These are phyloP conservation scores for Scutellaria galericulata DNA, from an alignment of 257 asterid species.

Conservation along the genomic window DNA sequence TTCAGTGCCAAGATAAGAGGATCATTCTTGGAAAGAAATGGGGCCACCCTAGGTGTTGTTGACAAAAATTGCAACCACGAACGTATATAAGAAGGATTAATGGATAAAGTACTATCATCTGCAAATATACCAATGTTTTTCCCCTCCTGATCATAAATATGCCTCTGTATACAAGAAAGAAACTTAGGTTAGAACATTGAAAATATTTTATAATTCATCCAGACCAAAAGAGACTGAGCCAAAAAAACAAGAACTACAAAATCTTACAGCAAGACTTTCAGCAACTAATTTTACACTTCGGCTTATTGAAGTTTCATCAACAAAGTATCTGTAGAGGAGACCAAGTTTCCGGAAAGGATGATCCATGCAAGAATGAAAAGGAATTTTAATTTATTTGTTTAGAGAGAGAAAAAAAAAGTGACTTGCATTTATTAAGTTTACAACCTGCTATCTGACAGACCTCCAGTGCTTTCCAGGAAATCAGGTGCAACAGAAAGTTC, in stretches of 20 bases:
- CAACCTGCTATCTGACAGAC: slow-evolving; percentile 83
- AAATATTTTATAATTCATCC: slow-evolving; percentile 20
- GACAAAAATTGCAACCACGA: slow-evolving; percentile 89
- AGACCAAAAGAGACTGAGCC: not conserved
- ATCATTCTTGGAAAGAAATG: slow-evolving; percentile 74
- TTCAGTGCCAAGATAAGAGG: slow-evolving; percentile 75
- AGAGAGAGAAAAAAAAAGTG: not conserved
- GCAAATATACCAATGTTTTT: slow-evolving; percentile 71
- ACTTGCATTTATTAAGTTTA: slow-evolving; percentile 26
- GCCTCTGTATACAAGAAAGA: slow-evolving; percentile 59
- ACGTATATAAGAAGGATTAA: slow-evolving; percentile 76
- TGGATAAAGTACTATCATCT: slow-evolving; percentile 78
- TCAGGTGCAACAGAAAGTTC: slow-evolving; percentile 83
- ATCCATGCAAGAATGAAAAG: slow-evolving; percentile 32
- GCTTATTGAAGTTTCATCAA: slow-evolving; percentile 69
- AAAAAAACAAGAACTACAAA: slow-evolving; percentile 7
- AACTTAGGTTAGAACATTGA: slow-evolving; percentile 25
- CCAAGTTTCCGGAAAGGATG: slow-evolving; percentile 32
- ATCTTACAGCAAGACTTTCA: slow-evolving; percentile 92
- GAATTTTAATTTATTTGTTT: not conserved
- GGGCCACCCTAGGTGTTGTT: slow-evolving; percentile 84
- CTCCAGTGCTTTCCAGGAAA: slow-evolving; percentile 78
- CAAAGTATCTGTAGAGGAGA: slow-evolving; percentile 56
- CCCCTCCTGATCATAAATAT: slow-evolving; percentile 70
- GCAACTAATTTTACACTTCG: slow-evolving; percentile 84